Base-by-base conservation (phyloP, 768 basidiomycete genomes). In the Trametes meyenii region DNA sequence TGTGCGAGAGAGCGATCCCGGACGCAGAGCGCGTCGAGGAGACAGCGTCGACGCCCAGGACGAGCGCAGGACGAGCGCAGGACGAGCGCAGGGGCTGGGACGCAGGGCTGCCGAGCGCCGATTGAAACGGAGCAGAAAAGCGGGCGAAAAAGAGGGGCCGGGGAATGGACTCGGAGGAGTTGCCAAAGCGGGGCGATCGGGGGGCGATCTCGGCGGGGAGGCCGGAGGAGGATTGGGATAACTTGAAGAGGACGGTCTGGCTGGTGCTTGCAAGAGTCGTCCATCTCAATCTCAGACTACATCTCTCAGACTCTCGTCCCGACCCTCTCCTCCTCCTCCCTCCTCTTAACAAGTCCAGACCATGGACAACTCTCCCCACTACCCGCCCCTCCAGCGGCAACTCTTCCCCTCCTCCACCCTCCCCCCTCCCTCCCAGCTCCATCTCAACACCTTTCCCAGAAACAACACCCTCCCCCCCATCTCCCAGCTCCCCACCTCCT, bases 361-460 rank as follows among this genome's bases (percentile, higher is more conserved):
- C 61, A 71, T 71, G 71, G 71, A 71, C 63, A 68, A 67, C 63
- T 58, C 69, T 44, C 48, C 52, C 36, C 67, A 71, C 46, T 69
- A 68, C 58, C 61, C 65, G 58, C 55, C 62, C 35, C 75, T 63
- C 64, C 75, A 74, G 36, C 72, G 72, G 56, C 75, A 75, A 50
- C 73, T 78, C 54, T 81, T 79, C 66, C 76, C 76, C 29, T 77
- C 78, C 0, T 69, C 75, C 2, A 79, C 79, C 64, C 77, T 80
- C 26, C 79, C 79, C 0, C 79, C 78, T 0, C 79, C 79, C 0
- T 76, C 78, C 0, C 75, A 76, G 58, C 72, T 80, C 17, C 77
- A 68, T 48, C 72, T 76, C 14, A 71, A 76, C 2, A 56, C 76
- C 19, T 74, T 70, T 64, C 69, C 74, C 23, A 73, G 77, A 24